Base-by-base conservation (phyloP, 352 stramenopile genomes). In the Phytopythium oedochilum region DNA sequence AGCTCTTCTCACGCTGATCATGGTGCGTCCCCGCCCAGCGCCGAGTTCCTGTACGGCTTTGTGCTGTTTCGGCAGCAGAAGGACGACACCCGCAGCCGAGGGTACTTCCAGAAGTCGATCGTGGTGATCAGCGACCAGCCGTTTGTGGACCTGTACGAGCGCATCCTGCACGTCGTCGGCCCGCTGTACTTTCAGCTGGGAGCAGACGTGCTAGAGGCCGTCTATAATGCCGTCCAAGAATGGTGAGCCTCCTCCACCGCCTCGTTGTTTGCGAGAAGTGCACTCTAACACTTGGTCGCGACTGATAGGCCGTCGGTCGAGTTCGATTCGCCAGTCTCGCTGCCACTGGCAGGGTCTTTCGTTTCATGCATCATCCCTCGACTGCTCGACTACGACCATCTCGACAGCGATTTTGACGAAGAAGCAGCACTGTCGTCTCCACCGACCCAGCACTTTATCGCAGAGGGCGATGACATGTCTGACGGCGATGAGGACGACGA, bases 31-130 rank as follows among this genome's bases (percentile, higher is more conserved):
- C 57, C n/a, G 52, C 56, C 61, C 46, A 71, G 63, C 20, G 40
- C 32, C 29, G 50, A 61, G 29, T 91, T 90, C 38, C 59, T 92
- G 5, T 93, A 87, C 51, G 83, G 84, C 15, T 94, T 92, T 53
- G 84, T 93, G 59, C 72, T 96, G 28, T 96, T 94, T 48, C 78
- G 84, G 1, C 84, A 94, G 53, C 78, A 86, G 49, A 87, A 86
- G 46, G 86, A 94, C 59, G 65, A 73, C 35, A 78, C 65, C 20
- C 71, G 69, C 5, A 85, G 58, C 20, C 78, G 86, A 25, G 84
- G 84, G 9, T 96, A 94, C 69, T 84, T 92, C 48, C 86, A 96
- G 44, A 88, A 89, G 46, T 73, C 86, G 23, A 59, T 96, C n/a
- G 81, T 96, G n/a, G 51, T 93, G 8, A 66, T 96, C 17, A 86